Base-by-base conservation (phyloP, 805 yeast species). In the Kazachstania viticola region DNA sequence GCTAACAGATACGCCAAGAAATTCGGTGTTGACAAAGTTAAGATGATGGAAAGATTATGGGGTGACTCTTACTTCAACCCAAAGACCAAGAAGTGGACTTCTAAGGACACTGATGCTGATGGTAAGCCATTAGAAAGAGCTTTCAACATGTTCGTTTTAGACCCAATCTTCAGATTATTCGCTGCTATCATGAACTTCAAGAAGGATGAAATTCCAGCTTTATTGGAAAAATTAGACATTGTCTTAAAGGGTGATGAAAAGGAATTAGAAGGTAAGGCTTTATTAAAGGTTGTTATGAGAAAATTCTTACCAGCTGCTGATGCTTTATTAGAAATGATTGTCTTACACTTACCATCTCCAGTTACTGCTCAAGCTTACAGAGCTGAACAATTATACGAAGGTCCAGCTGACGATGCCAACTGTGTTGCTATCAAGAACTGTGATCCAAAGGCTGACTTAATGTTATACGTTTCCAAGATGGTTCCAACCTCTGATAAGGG, bases 231-330 rank as follows among this genome's bases (percentile, higher is more conserved):
- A 71, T 83, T 88, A 63, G 97, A 87, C 65, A 84, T 88, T 60
- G 54, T 51, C 74, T 75, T 88, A 66, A 91, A 91, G 80, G 73
- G 79, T 69, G 96, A 88, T 46, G 98, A 88, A 77, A 85, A 79
- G 73, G 97, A 88, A 54, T 79, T 88, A 57, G 96, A 84, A 74
- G 98, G 96, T 73, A 88, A 88, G 79, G 94, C 95, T 56, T 76
- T 88, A 58, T 78, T 88, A 67, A 88, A 88, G 83, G 79, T 84
- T 60, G 96, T 87, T 64, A 91, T 88, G 97, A 84, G 93, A 75
- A 88, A 91, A 74, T 88, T 91, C 88, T 78, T 88, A 72, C 98
- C 98, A 70, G 97, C 97, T 67, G 97, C 98, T 58, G 97, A 88
- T 64, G 98, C 98, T 61, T 75, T 88, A 65, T 72, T 88, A 69